A percentile compares a stretch with the other conserved stretches of the same genome.
Evolutionary conservation across 352 stramenopile species (phyloP).

Genomic region (Phytophthora vignae): DNA sequence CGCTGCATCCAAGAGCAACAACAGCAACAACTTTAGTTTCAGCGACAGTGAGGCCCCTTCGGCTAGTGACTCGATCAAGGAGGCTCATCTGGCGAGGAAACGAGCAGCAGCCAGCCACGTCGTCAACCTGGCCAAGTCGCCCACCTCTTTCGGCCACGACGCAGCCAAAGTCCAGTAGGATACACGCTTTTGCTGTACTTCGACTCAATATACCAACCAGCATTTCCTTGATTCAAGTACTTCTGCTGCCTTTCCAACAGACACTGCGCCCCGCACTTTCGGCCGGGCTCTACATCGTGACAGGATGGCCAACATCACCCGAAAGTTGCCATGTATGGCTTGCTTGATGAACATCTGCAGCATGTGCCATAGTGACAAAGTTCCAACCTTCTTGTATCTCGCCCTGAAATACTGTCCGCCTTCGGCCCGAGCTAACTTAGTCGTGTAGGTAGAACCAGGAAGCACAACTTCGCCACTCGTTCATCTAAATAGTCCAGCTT

Average conservation of each 20-base stretch:
- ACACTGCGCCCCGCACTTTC: neutral
- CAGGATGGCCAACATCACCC: neutral
- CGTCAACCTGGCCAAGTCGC: slow-evolving; percentile 16
- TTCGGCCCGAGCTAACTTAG: slow-evolving; percentile 23
- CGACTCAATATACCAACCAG: neutral
- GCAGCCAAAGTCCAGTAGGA: slow-evolving; percentile 19
- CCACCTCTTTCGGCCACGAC: slow-evolving; percentile 16
- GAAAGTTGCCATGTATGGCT: neutral
- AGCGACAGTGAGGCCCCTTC: slow-evolving; percentile 1
- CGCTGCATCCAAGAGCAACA: slow-evolving; percentile 27
- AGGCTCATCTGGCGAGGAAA: slow-evolving; percentile 22
- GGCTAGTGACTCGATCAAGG: slow-evolving; percentile 19
- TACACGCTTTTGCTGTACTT: neutral
- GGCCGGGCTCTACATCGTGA: neutral
- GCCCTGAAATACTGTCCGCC: neutral
- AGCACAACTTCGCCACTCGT: slow-evolving; percentile 69
- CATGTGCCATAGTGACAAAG: no score
- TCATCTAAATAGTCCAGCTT: slow-evolving; percentile 76
- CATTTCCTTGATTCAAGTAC: neutral
- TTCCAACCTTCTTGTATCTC: no score
- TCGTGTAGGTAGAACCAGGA: slow-evolving; percentile 44
- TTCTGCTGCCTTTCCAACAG: neutral
- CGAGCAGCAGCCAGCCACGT: slow-evolving; percentile 21
- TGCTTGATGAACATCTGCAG: neutral
- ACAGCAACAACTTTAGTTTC: slow-evolving; percentile 34